Conservation (phyloP, 192 early-diverging fungal species). For the Coemansia sp. region DNA sequence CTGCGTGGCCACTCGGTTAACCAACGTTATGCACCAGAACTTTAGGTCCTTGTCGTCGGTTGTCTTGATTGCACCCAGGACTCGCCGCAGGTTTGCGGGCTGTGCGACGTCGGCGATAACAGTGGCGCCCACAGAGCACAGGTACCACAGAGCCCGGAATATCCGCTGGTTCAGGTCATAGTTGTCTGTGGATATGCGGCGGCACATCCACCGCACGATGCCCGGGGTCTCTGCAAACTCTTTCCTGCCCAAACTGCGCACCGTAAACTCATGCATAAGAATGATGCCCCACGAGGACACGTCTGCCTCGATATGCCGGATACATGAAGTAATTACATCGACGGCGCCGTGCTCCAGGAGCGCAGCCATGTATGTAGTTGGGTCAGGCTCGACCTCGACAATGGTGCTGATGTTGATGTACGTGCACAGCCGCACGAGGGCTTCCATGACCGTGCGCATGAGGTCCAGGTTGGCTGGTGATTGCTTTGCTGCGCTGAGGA, state of each 20-base stretch:
- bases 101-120: constrained; percentile 21
- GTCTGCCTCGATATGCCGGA: constrained; percentile 41
- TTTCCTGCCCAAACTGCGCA: constrained; percentile 34
- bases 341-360: constrained; percentile 35
- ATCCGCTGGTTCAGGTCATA: constrained; percentile 53
- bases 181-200: constrained; percentile 38
- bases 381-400: not conserved
- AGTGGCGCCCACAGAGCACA: constrained; percentile 16
- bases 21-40: constrained; percentile 40
- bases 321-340: constrained; percentile 28
- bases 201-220: constrained; percentile 41
- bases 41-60: constrained; percentile 36
- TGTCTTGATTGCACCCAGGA: constrained; percentile 21
- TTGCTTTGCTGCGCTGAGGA: constrained; percentile 32
- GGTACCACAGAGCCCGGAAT: constrained; percentile 46
- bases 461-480: constrained; percentile 23
- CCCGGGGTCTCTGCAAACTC: constrained; percentile 30
- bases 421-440: constrained; percentile 47
- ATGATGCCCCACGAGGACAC: constrained; percentile 54
- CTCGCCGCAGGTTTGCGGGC: constrained; percentile 39
- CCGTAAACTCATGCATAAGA: constrained; percentile 51
- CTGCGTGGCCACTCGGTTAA: constrained; percentile 19
- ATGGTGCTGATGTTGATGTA: constrained; percentile 19
- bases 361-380: constrained; percentile 17
- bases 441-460: constrained; percentile 37